Base-by-base conservation (phyloP, 2,329 filamentous ascomycete genomes). In the Aspergillus floridensis region DNA sequence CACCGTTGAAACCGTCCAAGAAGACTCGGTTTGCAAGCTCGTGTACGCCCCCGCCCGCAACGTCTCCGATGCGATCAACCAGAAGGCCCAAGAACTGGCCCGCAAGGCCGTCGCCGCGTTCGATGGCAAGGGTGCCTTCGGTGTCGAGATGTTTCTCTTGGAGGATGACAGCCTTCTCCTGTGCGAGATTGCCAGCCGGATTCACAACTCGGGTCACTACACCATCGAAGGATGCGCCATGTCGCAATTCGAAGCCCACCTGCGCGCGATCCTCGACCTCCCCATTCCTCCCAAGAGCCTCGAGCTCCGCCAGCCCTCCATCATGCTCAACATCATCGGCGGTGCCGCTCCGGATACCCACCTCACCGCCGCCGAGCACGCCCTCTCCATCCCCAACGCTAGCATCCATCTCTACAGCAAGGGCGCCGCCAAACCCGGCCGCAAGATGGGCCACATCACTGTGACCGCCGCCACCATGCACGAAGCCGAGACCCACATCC, bases 371-470 rank as follows among this genome's bases (percentile, higher is more conserved):
- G 83, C 83, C 12, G 76, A 82, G 59, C 76, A 77, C 54, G 87
- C 88, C 1, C 77, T 88, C 35, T 78, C 82, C 49, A 81, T 82
- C 56, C 84, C 82, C 48, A 84, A 82, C 57, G 85, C 84, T 41
- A 83, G 81, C 55, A 82, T 97, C 11, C 93, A 99, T 70, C 85
- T 97, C 50, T 99, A 99, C 78, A 93, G 93, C 70, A 98, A 98
- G 77, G 86, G 85, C 11, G 86, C 85, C 50, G 90, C 92, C 26
- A 91, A 92, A 68, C 91, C 91, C 4, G 89, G 91, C 35, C 88
- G 95, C 49, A 99, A 98, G 77, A 98, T 98, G 79, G 93, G 93
- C 11, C 95, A 99, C 74, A 86, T 99, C 66, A 98, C 93, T 0
- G 79, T 96, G 41, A 90, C 90, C 1, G 87, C 87, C 1, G 81